Percentiles rank a stretch among this genome's conserved stretches.
Conservation (phyloP, 805 yeast species). For the Saccharomyces eubayanus region DNA sequence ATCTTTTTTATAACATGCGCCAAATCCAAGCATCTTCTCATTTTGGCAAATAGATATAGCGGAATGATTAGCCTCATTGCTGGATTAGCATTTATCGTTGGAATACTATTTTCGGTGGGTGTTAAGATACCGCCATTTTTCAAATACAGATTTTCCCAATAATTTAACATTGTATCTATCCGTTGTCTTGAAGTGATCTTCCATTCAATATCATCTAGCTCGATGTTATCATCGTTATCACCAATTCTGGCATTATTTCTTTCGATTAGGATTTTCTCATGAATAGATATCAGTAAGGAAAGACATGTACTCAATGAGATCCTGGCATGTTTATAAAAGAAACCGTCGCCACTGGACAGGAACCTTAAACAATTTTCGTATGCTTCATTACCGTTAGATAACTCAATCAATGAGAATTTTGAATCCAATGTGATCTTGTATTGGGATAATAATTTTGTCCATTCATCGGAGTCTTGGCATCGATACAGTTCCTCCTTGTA, state of each 20-base stretch:
- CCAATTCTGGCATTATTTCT: slow-evolving; percentile 33
- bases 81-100: slow-evolving; percentile 40
- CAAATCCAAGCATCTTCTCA: slow-evolving; percentile 52
- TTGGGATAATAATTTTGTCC: slow-evolving; percentile 38
- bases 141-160: slow-evolving; percentile 61
- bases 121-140: slow-evolving; percentile 56
- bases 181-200: slow-evolving; percentile 52
- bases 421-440: slow-evolving; percentile 41
- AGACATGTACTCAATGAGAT: slow-evolving; percentile 37
- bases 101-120: slow-evolving; percentile 37
- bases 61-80: slow-evolving; percentile 61
- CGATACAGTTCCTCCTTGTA: slow-evolving; percentile 52
- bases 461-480: slow-evolving; percentile 40
- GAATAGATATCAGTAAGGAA: slow-evolving; percentile 54
- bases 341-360: slow-evolving; percentile 35
- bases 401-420: slow-evolving; percentile 44
- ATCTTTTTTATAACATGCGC: slow-evolving; percentile 54
- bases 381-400: slow-evolving; percentile 47
- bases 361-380: slow-evolving; percentile 40
- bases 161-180: slow-evolving; percentile 47
- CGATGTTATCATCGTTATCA: slow-evolving; percentile 24
- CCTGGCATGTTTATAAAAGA: slow-evolving; percentile 25
- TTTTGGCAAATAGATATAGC: slow-evolving; percentile 55
- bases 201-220: slow-evolving; percentile 53
- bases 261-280: slow-evolving; percentile 55